A percentile compares a stretch with the other conserved stretches of the same genome.
Evolutionary conservation across 495 filamentous ascomycete genomes (phyloP).

Genomic region (Penicillium odoratum): DNA sequence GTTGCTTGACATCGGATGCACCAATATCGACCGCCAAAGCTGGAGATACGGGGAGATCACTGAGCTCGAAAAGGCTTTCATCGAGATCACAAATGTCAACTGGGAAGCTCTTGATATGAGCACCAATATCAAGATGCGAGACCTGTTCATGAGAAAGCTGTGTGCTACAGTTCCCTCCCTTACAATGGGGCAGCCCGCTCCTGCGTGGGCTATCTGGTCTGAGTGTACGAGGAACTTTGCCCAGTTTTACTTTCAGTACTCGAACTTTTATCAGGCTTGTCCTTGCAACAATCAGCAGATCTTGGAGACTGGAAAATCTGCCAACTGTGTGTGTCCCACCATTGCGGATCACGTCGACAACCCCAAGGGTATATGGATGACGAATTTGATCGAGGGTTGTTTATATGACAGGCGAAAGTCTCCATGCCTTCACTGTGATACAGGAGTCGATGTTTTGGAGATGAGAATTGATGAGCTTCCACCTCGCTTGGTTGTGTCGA

Average conservation of each 20-base stretch:
- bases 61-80: conserved; percentile 29
- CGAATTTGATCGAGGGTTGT: background rate
- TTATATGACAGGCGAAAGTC: background rate
- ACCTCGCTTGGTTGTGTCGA: conserved; percentile 30
- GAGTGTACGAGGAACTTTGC: conserved; percentile 24
- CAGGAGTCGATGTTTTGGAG: background rate
- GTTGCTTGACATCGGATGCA: conserved; percentile 41
- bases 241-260: conserved; percentile 25
- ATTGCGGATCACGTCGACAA: background rate
- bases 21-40: conserved; percentile 31
- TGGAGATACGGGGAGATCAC: conserved; percentile 17
- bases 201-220: conserved; percentile 25
- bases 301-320: background rate
- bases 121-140: conserved; percentile 21
- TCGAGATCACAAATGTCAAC: conserved; percentile 33
- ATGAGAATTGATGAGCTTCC: conserved; percentile 27
- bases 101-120: conserved; percentile 31
- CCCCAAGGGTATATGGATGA: background rate
- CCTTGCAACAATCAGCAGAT: background rate
- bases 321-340: background rate
- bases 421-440: background rate
- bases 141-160: conserved; percentile 21
- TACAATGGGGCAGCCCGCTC: conserved; percentile 7
- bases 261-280: background rate
- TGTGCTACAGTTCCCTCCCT: conserved; percentile 3